phyloP scores from a whole-genome alignment of 805 yeast genomes.

The Kluyveromyces aestuarii region DNA sequence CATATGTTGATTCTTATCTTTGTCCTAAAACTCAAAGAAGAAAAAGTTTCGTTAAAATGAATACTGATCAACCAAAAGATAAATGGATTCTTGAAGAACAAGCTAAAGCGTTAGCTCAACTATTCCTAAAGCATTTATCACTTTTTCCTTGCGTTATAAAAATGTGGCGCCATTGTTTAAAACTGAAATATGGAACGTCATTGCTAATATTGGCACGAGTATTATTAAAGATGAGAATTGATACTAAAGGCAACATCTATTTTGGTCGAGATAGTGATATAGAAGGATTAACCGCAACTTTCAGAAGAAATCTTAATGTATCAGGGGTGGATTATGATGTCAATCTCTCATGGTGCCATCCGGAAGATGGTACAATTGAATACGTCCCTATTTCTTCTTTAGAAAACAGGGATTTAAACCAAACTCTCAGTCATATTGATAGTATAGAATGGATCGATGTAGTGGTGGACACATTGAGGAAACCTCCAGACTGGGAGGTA shows the following conservation, averaged over 20 bases:
- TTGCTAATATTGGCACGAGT: conserved; percentile 43
- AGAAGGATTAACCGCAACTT: conserved; percentile 54
- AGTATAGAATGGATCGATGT: conserved; percentile 44
- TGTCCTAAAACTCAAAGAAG: conserved; percentile 4
- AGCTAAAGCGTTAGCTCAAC: not conserved
- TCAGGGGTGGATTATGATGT: conserved; percentile 18
- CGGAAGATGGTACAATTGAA: conserved; percentile 36
- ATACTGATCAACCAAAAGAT: conserved; percentile 1
- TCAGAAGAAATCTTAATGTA: conserved; percentile 38
- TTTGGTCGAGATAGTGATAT: conserved; percentile 49
- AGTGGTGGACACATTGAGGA: conserved; percentile 40
- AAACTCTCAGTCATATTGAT: conserved; percentile 27
- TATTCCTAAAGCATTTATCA: not conserved
- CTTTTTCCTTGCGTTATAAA: not conserved
- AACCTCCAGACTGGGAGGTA: conserved; percentile 58
- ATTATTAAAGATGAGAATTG: conserved; percentile 45
- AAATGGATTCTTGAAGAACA: conserved; percentile 1
- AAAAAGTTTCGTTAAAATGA: conserved; percentile 9
- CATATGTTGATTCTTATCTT: not conserved
- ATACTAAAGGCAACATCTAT: conserved; percentile 36
- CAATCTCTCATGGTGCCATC: conserved; percentile 45
- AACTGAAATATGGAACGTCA: conserved; percentile 11
- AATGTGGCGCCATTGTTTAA: not conserved
- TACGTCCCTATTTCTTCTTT: conserved; percentile 40
- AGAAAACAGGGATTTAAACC: conserved; percentile 24